Percentiles rank a stretch among this genome's conserved stretches.
phyloP scores from a whole-genome alignment of 768 basidiomycete species.

The Mycena chlorophos region DNA sequence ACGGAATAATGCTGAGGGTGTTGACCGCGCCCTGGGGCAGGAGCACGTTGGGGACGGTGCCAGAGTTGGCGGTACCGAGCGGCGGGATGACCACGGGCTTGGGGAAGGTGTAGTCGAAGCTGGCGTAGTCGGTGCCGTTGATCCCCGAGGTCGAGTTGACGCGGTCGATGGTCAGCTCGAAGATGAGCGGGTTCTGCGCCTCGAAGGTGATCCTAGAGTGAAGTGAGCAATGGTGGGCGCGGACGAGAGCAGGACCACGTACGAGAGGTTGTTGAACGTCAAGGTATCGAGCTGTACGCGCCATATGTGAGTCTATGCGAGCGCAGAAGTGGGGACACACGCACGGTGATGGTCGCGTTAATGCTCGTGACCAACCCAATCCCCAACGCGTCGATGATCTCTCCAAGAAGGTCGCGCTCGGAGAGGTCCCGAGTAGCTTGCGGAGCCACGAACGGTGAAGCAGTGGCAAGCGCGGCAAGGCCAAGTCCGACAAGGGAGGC shows the following conservation, averaged over 20 bases:
- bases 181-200: constrained; percentile 46
- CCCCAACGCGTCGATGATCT: constrained; percentile 41
- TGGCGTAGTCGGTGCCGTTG: constrained; percentile 55
- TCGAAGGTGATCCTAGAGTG: neutral
- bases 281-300: constrained; percentile 37
- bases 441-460: constrained; percentile 24
- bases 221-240: neutral
- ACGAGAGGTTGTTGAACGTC: constrained; percentile 37
- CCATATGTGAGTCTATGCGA: neutral
- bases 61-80: constrained; percentile 55
- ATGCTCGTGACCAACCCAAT: constrained; percentile 43
- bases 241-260: constrained; percentile 14
- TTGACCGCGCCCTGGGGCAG: constrained; percentile 50
- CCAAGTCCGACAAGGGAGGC: constrained; percentile 26
- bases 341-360: constrained; percentile 41
- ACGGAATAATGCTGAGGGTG: constrained; percentile 54
- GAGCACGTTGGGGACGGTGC: constrained; percentile 53
- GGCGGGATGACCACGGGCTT: constrained; percentile 52
- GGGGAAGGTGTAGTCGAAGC: constrained; percentile 58
- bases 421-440: constrained; percentile 23
- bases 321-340: neutral
- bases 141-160: constrained; percentile 47
- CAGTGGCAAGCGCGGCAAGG: constrained; percentile 25
- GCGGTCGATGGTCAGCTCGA: constrained; percentile 47
- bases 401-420: constrained; percentile 28